Evolutionary conservation across 345 rosid species (phyloP).

Genomic region (Camelina hispida): DNA sequence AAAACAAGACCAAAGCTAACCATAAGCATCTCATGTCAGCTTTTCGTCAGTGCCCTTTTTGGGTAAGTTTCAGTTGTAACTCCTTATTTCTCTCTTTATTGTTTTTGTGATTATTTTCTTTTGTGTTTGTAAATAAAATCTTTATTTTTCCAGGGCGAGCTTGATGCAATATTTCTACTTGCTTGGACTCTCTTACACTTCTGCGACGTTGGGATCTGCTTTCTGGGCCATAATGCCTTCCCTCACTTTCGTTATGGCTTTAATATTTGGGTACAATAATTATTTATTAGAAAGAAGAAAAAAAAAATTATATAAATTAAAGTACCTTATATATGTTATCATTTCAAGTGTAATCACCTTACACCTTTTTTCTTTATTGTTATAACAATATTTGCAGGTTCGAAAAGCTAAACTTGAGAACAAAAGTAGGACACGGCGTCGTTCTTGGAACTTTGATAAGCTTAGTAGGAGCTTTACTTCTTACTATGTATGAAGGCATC

Average conservation of each 20-base stretch:
- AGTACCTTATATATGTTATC: not conserved
- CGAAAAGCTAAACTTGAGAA: conserved; percentile 54
- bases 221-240: conserved; percentile 65
- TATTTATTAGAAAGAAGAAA: not conserved
- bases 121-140: not conserved
- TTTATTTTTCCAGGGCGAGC: conserved; percentile 55
- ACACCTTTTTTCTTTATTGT: not conserved
- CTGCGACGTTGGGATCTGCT: conserved; percentile 65
- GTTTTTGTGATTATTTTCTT: not conserved
- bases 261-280: conserved; percentile 60
- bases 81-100: not conserved
- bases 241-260: conserved; percentile 65
- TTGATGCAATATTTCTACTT: conserved; percentile 68
- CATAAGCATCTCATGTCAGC: conserved; percentile 50
- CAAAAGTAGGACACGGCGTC: conserved; percentile 49
- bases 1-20: conserved; percentile 72
- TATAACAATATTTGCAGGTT: conserved; percentile 37
- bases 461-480: conserved; percentile 56
- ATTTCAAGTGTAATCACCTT: conserved; percentile 2
- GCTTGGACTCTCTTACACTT: conserved; percentile 67
- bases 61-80: conserved; percentile 51
- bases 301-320: not conserved
- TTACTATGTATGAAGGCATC: conserved; percentile 58
- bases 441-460: conserved; percentile 55
- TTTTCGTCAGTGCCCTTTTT: conserved; percentile 65